phyloP scores from a whole-genome alignment of 352 stramenopile species.

The Phytophthora crassamura region DNA sequence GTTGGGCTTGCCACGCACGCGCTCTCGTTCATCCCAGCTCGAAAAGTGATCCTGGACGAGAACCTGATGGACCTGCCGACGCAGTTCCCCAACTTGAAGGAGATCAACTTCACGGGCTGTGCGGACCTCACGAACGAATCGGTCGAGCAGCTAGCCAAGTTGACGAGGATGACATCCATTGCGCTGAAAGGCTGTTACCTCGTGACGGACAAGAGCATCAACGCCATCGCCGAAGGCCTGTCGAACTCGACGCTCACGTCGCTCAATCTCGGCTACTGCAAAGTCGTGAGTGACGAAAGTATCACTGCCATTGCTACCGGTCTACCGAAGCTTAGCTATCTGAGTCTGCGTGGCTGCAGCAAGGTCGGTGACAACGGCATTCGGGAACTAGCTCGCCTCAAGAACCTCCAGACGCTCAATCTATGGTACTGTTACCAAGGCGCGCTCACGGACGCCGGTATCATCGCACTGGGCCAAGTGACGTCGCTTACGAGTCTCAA shows the following conservation, averaged over 20 bases:
- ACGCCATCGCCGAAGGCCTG: conserved; percentile 34
- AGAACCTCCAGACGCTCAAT: conserved; percentile 62
- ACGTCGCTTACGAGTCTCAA: conserved; percentile 74
- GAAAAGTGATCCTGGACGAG: conserved; percentile 51
- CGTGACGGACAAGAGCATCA: conserved; percentile 56
- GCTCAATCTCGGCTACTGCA: conserved; percentile 84
- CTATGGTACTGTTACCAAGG: conserved; percentile 88
- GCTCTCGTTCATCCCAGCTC: conserved; percentile 66
- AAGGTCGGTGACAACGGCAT: conserved; percentile 66
- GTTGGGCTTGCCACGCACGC: conserved; percentile 46
- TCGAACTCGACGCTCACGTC: conserved; percentile 42
- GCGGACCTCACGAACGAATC: conserved; percentile 59
- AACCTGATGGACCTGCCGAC: conserved; percentile 47
- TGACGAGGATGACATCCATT: conserved; percentile 48
- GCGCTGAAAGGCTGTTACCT: conserved; percentile 79
- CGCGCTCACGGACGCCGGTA: conserved; percentile 67
- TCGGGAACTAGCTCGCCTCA: conserved; percentile 44
- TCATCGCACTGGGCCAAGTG: conserved; percentile 53
- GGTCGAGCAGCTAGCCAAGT: conserved; percentile 43
- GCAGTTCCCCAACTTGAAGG: conserved; percentile 58
- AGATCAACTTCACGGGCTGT: conserved; percentile 72
- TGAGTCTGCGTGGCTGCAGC: conserved; percentile 70
- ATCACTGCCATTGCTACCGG: conserved; percentile 50
- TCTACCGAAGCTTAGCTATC: conserved; percentile 49
- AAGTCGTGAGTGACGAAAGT: conserved; percentile 69